Percentiles rank a stretch among this genome's conserved stretches.
phyloP scores from a whole-genome alignment of 2,329 filamentous ascomycete species.

The Colletotrichum graminicola region DNA sequence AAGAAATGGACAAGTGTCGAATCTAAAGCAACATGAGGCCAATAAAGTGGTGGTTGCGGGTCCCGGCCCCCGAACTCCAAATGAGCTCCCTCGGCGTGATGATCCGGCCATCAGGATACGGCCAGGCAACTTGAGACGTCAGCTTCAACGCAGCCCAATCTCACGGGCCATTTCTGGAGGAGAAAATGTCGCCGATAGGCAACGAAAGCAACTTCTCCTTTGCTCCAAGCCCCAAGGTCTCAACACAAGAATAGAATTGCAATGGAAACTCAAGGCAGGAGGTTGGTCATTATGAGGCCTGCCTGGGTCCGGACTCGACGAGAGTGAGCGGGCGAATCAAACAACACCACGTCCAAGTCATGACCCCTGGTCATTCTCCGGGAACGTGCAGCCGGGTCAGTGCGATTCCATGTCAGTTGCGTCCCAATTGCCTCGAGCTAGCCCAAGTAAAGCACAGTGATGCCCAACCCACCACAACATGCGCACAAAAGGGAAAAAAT shows the following conservation, averaged over 20 bases:
- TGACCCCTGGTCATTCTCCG: constrained; percentile 21
- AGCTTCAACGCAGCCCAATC: background rate
- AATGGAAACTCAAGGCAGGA: background rate
- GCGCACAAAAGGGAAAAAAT: constrained; percentile 29
- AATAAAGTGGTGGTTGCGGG: background rate
- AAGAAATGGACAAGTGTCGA: background rate
- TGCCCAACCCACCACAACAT: constrained; percentile 38
- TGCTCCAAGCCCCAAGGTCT: background rate
- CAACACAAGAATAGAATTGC: background rate
- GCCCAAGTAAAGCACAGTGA: constrained; percentile 33
- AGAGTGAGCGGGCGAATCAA: constrained; percentile 30
- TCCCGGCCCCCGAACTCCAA: background rate
- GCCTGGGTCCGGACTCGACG: constrained; percentile 29
- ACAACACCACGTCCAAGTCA: constrained; percentile 35
- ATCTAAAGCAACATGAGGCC: background rate
- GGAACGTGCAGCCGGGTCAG: constrained; percentile 29
- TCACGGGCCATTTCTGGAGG: background rate
- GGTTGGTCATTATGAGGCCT: background rate
- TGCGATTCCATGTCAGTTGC: constrained; percentile 31
- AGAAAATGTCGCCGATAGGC: background rate
- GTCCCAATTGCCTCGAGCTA: constrained; percentile 35
- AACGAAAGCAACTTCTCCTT: background rate
- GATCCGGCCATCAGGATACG: constrained; percentile 6
- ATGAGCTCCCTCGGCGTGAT: constrained; percentile 1
- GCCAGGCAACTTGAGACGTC: constrained; percentile 1